Evolutionary conservation across 352 stramenopile genomes (phyloP).

Genomic region (Phytopythium boreale): DNA sequence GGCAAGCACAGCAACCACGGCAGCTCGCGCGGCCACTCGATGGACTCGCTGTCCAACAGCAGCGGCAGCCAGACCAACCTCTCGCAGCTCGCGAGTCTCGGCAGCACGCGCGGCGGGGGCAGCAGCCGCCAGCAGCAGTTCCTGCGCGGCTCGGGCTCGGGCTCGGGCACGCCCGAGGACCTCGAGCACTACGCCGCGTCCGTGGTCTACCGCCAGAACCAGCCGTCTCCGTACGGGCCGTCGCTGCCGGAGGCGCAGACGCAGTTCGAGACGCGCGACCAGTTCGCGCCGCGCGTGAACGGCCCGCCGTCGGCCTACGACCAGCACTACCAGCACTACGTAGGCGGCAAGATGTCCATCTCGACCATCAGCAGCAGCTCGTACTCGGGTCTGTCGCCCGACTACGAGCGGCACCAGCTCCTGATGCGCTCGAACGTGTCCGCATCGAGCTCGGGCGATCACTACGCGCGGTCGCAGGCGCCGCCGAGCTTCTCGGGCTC

Average conservation of each 20-base stretch:
- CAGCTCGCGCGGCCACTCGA: conserved; percentile 5
- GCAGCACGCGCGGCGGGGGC: conserved; percentile 3
- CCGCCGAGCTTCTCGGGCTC: conserved; percentile 32
- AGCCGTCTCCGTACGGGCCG: conserved; percentile 1
- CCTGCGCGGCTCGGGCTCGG: neutral
- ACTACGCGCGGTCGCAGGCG: conserved; percentile 17
- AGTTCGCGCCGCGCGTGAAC: neutral
- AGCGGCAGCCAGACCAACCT: conserved; percentile 15
- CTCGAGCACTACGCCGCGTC: conserved; percentile 1
- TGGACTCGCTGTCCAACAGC: conserved; percentile 11
- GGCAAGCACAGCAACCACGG: neutral
- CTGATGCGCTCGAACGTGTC: conserved; percentile 17
- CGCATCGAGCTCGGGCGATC: conserved; percentile 13
- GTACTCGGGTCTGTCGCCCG: conserved; percentile 35
- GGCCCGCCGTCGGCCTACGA: conserved; percentile 11
- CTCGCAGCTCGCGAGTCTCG: conserved; percentile 20
- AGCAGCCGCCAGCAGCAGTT: neutral
- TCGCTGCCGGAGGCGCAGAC: conserved; percentile 6
- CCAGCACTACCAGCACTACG: conserved; percentile 13
- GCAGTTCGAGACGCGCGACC: conserved; percentile 9
- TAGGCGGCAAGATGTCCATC: conserved; percentile 33
- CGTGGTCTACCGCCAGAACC: neutral
- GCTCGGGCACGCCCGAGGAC: neutral
- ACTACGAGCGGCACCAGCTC: conserved; percentile 16
- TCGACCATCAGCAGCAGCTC: conserved; percentile 47